Evolutionary conservation across 495 filamentous ascomycete genomes (phyloP).

Genomic region (Tuber calosporum): DNA sequence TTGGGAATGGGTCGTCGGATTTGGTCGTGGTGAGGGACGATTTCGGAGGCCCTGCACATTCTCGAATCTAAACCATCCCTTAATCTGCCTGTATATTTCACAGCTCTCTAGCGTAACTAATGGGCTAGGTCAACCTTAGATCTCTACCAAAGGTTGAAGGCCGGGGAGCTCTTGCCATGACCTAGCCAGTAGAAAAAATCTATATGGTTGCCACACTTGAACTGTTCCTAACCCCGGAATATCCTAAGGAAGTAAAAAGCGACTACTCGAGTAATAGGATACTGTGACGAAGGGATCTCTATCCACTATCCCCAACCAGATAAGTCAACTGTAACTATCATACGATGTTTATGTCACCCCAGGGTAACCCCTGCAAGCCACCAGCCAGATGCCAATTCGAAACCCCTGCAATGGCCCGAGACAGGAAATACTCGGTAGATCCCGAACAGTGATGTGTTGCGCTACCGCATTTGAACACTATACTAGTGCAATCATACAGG

Average conservation of each 20-base stretch:
- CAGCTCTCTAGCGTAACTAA: too few species aligned
- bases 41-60: neutral
- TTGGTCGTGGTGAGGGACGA: neutral
- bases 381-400: neutral
- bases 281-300: too few species aligned
- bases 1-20: neutral
- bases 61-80: neutral
- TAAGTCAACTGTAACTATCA: neutral
- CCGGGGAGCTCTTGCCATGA: too few species aligned
- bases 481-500: neutral
- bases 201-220: too few species aligned
- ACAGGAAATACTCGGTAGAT: neutral
- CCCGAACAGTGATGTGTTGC: neutral
- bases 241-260: too few species aligned
- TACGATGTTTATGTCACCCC: slow-evolving; percentile 4
- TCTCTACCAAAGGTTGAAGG: too few species aligned
- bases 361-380: slow-evolving; percentile 1
- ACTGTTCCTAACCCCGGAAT: too few species aligned
- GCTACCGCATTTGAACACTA: neutral
- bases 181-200: too few species aligned
- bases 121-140: too few species aligned
- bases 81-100: too few species aligned
- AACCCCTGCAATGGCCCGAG: neutral
- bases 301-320: neutral
- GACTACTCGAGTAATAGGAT: too few species aligned